Evolutionary conservation across 2,329 filamentous ascomycete species (phyloP).

Genomic region (Tricladium varicosporioides): DNA sequence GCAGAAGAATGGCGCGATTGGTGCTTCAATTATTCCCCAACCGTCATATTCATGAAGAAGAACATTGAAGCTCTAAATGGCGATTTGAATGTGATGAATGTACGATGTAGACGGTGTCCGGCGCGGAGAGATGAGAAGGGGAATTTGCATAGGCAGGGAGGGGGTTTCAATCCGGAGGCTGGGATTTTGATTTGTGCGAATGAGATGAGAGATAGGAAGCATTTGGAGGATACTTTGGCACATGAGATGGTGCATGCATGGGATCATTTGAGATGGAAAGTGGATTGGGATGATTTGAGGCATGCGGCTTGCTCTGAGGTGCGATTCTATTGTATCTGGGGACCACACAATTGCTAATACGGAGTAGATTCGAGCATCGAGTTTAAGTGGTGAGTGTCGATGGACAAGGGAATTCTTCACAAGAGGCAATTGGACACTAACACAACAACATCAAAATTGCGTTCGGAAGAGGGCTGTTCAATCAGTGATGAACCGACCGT

Average conservation of each 20-base stretch:
- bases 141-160: conserved; percentile 60
- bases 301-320: conserved; percentile 96
- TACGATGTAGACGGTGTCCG: conserved; percentile 78
- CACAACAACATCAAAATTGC: conserved; percentile 91
- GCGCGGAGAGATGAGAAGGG: conserved; percentile 45
- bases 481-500: conserved; percentile 74
- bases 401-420: conserved; percentile 85
- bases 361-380: conserved; percentile 81
- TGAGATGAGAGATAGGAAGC: conserved; percentile 73
- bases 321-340: conserved; percentile 26
- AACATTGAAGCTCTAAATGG: conserved; percentile 80
- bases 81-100: conserved; percentile 68
- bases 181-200: conserved; percentile 94
- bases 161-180: conserved; percentile 82
- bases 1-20: conserved; percentile 84
- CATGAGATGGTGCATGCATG: conserved; percentile 99
- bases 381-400: conserved; percentile 89
- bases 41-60: conserved; percentile 81
- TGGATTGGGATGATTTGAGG: conserved; percentile 76
- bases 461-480: conserved; percentile 77
- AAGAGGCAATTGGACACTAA: conserved; percentile 81
- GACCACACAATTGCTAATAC: conserved; percentile 17
- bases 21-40: conserved; percentile 79
- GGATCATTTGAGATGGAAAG: conserved; percentile 88
- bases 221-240: conserved; percentile 89